These are phyloP conservation scores for Megacollybia marginata DNA, from an alignment of 768 basidiomycete species.

Conservation along the genomic window DNA sequence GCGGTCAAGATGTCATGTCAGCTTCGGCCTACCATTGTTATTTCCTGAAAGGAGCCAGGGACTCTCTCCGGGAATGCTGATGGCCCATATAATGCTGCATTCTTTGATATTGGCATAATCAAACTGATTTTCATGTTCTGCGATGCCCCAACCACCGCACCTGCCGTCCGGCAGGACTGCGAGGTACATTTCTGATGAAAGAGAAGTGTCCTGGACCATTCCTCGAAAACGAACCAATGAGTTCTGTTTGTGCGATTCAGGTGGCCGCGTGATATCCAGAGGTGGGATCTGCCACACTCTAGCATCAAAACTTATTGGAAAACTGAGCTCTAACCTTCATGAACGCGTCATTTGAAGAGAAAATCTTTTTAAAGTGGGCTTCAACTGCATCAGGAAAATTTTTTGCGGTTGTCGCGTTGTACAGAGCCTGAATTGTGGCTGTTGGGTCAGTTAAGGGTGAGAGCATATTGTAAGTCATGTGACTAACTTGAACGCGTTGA, in stretches of 20 bases:
- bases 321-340: constrained; percentile 23
- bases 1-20: background rate
- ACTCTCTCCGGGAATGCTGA: constrained; percentile 64
- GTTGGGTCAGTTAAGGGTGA: constrained; percentile 27
- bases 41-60: constrained; percentile 31
- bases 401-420: constrained; percentile 15
- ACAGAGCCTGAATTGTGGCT: constrained; percentile 41
- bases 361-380: constrained; percentile 38
- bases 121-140: constrained; percentile 18
- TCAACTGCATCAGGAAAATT: constrained; percentile 36
- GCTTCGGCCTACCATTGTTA: background rate
- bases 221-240: constrained; percentile 64
- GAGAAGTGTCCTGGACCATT: constrained; percentile 80
- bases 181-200: constrained; percentile 67
- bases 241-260: constrained; percentile 40
- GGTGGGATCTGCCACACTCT: constrained; percentile 43
- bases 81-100: constrained; percentile 62
- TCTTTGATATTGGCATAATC: constrained; percentile 52
- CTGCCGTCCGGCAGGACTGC: constrained; percentile 30
- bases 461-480: too few species aligned
- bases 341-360: constrained; percentile 31
- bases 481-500: background rate
- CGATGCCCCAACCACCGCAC: constrained; percentile 70
- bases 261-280: constrained; percentile 40
- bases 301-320: background rate